Conservation (phyloP, 2,329 filamentous ascomycete genomes). For the Raffaelea albimanens region DNA sequence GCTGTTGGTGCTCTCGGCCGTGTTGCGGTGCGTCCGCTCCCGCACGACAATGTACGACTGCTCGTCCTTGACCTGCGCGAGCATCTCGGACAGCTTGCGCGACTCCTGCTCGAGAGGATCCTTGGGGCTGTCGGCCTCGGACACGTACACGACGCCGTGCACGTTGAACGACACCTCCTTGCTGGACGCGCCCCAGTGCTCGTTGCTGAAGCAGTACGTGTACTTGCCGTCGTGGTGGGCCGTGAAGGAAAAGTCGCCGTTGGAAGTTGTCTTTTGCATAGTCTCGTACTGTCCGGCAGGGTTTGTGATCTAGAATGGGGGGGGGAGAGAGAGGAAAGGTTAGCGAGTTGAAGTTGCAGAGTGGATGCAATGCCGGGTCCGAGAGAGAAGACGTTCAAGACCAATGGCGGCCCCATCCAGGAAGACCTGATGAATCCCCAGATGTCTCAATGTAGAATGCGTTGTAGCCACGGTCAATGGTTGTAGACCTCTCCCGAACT, state of each 20-base stretch:
- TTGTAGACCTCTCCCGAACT: too few species aligned
- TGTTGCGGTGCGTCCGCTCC: slow-evolving; percentile 95
- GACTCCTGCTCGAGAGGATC: slow-evolving; percentile 92
- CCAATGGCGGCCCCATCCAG: too few species aligned
- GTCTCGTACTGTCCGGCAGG: slow-evolving; percentile 67
- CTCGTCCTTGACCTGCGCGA: slow-evolving; percentile 92
- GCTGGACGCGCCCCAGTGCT: slow-evolving; percentile 90
- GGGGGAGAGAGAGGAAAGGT: not conserved
- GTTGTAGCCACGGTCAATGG: too few species aligned
- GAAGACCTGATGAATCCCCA: too few species aligned
- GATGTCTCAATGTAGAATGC: too few species aligned
- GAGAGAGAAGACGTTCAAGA: too few species aligned
- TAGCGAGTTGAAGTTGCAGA: not conserved
- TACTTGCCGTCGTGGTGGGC: slow-evolving; percentile 81
- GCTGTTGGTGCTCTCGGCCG: slow-evolving; percentile 93
- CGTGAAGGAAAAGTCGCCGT: slow-evolving; percentile 87
- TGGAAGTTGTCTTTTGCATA: slow-evolving; percentile 72
- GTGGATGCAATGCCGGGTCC: too few species aligned
- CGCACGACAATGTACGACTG: slow-evolving; percentile 93
- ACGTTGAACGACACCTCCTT: slow-evolving; percentile 99
- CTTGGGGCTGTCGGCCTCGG: slow-evolving; percentile 71
- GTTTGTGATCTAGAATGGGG: slow-evolving; percentile 63
- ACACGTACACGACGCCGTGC: slow-evolving; percentile 95
- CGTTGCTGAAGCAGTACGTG: slow-evolving; percentile 98
- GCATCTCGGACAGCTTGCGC: slow-evolving; percentile 70